Evolutionary conservation across 1,284 basidiomycete genomes (phyloP), one percentile per base, ranked within the genome.

Genomic region (Taiwanofungus camphoratus): DNA sequence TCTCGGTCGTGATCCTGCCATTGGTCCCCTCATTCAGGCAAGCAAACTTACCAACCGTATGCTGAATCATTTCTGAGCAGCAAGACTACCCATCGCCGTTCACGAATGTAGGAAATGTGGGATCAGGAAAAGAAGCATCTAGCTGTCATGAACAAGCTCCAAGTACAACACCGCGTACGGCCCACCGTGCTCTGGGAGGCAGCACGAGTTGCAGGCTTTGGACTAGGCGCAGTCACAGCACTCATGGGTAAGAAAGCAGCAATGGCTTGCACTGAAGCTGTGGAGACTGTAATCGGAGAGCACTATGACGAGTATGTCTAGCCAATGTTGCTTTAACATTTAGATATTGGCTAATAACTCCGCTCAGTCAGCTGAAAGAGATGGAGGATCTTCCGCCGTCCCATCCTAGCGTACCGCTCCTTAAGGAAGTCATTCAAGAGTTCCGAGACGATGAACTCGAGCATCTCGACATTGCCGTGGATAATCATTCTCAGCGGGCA

Each of bases 241-340:
- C 63, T 95, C 15, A 75, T 97, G 76, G 89, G 94, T 13, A 87
- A 83, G 56, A 84, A 97, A 53, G 92, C 92, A 5, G 93, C 94
- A 1, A 98, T 98, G 94, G 94, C 94, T 2, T 97, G 93, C 56
- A 98, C 94, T 0, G 94, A 98, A 63, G 94, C 94, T 0, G 93
- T 98, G 4, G 94, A 98, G 65, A 97, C 92, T 0, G 92, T 93
- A 38, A 98, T 98, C 44, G 94, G 94, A 21, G 94, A 98, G 63
- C 94, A 98, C 62, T 98, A 98, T 57, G 92, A 97, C 62, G 92
- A 97, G 93, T 95, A 61, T 63, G 90, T 75, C 15, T 20, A n/a
- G 13, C 33, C 5, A 22, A 21, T 30, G 35, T 44, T 29, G 46
- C 36, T 41, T 16, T 39, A 16, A n/a, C 9, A 4, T 7, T 26